A percentile compares a stretch with the other conserved stretches of the same genome.
Evolutionary conservation across 78 protist species (phyloP).

Genomic region (Dictyostelium brefeldianum): DNA sequence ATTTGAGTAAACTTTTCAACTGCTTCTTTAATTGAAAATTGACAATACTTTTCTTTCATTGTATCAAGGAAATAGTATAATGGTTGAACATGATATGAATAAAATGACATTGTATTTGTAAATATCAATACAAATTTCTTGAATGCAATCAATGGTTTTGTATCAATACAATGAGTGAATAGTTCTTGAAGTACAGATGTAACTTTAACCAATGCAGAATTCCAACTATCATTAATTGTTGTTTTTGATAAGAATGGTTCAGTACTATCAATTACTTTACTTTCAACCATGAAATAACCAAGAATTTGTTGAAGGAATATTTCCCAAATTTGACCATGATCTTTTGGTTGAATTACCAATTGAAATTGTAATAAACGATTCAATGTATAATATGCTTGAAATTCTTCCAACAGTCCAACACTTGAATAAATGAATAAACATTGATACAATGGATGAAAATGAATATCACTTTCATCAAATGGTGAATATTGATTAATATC

Average conservation of each 20-base stretch:
- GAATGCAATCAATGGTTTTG: constrained; percentile 62
- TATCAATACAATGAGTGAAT: constrained; percentile 67
- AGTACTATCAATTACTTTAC: constrained; percentile 61
- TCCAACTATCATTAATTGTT: constrained; percentile 61
- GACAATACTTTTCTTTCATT: constrained; percentile 74
- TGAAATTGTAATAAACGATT: constrained; percentile 57
- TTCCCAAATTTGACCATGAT: constrained; percentile 72
- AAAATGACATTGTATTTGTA: constrained; percentile 60
- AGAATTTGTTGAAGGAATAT: constrained; percentile 64
- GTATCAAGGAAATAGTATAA: constrained; percentile 61
- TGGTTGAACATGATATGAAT: constrained; percentile 71
- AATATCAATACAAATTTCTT: constrained; percentile 69
- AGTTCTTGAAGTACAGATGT: constrained; percentile 65
- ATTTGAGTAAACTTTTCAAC: constrained; percentile 48
- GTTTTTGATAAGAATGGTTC: constrained; percentile 60
- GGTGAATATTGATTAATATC: constrained; percentile 56
- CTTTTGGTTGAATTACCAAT: constrained; percentile 67
- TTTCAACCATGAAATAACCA: constrained; percentile 75
- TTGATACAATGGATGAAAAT: constrained; percentile 78
- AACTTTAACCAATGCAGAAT: constrained; percentile 60
- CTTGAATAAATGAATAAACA: constrained; percentile 59
- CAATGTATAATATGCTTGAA: constrained; percentile 64
- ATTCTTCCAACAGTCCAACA: constrained; percentile 46
- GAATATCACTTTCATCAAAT: constrained; percentile 53
- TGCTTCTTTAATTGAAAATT: constrained; percentile 53